Percentiles rank a stretch among this genome's conserved stretches.
Conservation (phyloP, 768 basidiomycete species). For the Tricholomella constricta region DNA sequence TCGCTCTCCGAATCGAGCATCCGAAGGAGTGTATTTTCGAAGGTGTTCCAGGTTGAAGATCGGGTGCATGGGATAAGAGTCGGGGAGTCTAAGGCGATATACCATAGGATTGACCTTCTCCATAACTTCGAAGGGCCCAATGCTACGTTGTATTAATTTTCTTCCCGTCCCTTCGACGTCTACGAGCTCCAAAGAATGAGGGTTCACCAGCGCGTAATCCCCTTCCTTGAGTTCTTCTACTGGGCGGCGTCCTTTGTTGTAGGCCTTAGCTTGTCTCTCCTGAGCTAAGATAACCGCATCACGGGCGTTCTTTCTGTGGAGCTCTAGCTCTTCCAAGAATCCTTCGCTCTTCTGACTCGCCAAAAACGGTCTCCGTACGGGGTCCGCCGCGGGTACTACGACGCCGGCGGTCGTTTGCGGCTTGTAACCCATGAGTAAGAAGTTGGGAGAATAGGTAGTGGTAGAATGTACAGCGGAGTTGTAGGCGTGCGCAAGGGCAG, state of each 20-base stretch:
- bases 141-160: too few relatives aligned
- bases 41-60: constrained; percentile 12
- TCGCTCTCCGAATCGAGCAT: not conserved
- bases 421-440: constrained; percentile 29
- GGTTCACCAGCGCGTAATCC: too few relatives aligned
- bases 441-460: constrained; percentile 27
- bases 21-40: not conserved
- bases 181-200: too few relatives aligned
- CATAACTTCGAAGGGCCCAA: too few relatives aligned
- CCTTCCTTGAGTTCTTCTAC: constrained; percentile 11
- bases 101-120: constrained; percentile 27
- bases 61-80: constrained; percentile 26
- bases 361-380: too few relatives aligned
- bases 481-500: constrained; percentile 29
- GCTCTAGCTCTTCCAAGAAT: not conserved
- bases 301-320: not conserved
- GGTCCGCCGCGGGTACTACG: too few relatives aligned
- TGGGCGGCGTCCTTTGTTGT: not conserved
- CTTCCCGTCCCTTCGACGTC: too few relatives aligned
- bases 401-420: constrained; percentile 16
- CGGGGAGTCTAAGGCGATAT: constrained; percentile 23
- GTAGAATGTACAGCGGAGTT: constrained; percentile 28
- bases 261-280: too few relatives aligned
- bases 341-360: not conserved
- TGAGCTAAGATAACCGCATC: not conserved